Conservation (phyloP, 108 stramenopile genomes). For the Fragilariopsis cylindrus region DNA sequence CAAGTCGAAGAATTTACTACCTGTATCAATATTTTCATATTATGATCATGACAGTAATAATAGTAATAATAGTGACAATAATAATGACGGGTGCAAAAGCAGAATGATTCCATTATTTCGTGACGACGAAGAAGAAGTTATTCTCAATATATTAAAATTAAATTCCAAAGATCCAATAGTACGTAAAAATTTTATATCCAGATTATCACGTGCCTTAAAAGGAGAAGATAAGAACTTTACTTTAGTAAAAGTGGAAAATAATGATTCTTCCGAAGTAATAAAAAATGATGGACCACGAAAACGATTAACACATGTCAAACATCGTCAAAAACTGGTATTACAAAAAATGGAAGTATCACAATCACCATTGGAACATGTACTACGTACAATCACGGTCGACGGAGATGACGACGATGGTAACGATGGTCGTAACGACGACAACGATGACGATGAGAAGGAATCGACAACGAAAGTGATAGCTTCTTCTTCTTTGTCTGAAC, state of each 20-base stretch:
- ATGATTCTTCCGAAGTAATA: background rate
- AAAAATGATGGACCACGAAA: constrained; percentile 4
- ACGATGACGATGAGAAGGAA: background rate
- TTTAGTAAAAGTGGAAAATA: background rate
- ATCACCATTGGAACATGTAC: background rate
- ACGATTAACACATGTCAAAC: constrained; percentile 23
- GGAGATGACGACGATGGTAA: background rate
- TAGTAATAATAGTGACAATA: constrained; percentile 4
- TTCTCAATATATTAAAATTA: background rate
- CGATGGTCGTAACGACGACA: too few species aligned
- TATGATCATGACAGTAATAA: background rate
- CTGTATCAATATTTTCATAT: background rate
- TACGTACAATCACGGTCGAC: background rate
- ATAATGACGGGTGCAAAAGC: too few species aligned
- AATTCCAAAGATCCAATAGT: constrained; percentile 2
- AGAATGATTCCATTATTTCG: background rate
- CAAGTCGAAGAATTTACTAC: background rate
- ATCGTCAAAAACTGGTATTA: background rate
- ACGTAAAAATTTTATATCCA: background rate
- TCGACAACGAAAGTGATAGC: background rate
- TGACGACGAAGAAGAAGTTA: background rate
- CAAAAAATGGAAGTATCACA: constrained; percentile 26
- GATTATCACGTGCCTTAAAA: background rate
- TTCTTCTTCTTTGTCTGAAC: background rate
- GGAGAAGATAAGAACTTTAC: background rate